Evolutionary conservation across 139 green algal genomes (phyloP).

Genomic region (Chlamydomonas sp.): DNA sequence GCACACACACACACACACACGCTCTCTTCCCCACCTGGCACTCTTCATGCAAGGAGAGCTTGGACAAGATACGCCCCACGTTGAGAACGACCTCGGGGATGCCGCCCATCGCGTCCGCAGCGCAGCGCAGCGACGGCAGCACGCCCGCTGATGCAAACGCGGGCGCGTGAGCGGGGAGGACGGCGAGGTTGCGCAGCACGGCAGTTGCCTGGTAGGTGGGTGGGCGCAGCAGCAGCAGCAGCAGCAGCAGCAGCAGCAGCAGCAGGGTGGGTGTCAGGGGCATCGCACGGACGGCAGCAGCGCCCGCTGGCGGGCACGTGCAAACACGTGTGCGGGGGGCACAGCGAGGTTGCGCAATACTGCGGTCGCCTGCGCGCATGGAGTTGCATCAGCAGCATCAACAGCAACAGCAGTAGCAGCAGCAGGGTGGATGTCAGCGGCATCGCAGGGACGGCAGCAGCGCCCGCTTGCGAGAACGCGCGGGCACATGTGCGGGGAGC

Average conservation of each 20-base stretch:
- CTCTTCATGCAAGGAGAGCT: conserved; percentile 34
- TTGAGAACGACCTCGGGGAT: conserved; percentile 38
- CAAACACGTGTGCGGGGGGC: conserved; percentile 24
- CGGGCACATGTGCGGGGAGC: conserved; percentile 21
- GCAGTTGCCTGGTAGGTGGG: conserved; percentile 36
- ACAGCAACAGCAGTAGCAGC: no score
- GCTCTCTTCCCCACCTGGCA: conserved; percentile 34
- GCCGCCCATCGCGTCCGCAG: neutral
- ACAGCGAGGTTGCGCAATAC: conserved; percentile 43
- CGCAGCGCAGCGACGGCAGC: conserved; percentile 21
- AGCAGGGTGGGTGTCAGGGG: no score
- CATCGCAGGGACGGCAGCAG: conserved; percentile 22
- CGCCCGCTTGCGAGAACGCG: conserved; percentile 15
- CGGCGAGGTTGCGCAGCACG: conserved; percentile 40
- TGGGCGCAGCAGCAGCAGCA: no score
- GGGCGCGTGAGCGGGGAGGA: conserved; percentile 20
- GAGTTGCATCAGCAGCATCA: no score
- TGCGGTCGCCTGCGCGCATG: conserved; percentile 33
- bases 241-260: no score
- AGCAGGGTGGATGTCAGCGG: no score
- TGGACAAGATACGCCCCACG: conserved; percentile 33
- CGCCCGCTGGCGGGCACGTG: conserved; percentile 14
- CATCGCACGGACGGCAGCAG: conserved; percentile 22
- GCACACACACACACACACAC: conserved; percentile 5
- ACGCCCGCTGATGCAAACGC: conserved; percentile 22